Evolutionary conservation across 2,329 filamentous ascomycete species (phyloP), one percentile per base, ranked within the genome.

Genomic region (Neofusicoccum ribis): DNA sequence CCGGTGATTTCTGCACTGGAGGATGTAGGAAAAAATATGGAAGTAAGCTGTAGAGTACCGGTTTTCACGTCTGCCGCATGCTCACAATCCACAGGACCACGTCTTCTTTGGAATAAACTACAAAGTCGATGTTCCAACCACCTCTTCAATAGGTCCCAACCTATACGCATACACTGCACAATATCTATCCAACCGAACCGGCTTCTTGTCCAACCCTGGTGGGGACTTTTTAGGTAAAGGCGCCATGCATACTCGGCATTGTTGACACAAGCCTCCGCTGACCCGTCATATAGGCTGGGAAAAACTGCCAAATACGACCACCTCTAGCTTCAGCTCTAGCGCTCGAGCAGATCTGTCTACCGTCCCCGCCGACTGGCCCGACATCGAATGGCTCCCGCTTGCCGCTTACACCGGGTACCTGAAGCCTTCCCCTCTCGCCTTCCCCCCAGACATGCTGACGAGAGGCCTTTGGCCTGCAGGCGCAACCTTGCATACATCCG

Each of bases 351-450:
- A 46, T 15, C n/a, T n/a, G 15, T 46, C 43, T 15, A 4, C 39
- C 15, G 36, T 62, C 39, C 67, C 65, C 3, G 44, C 67, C 20
- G 69, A 70, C 62, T 70, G 67, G 66, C 70, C 71, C 6, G 67
- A 70, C 20, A 64, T 72, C 49, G 70, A 75, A 59, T 74, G 70
- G 31, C 60, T 76, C 3, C 68, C 69, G 39, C 66, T 37, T 3
- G 61, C 66, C 2, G 66, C 65, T 39, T 68, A 71, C 62, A 68
- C 69, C 34, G 67, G 71, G 1, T 44, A 68, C 51, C 66, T 68
- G 60, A 49, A 62, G 9, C 27, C 5, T 31, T 31, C 6, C 27
- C 27, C 27, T 31, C 27, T 1, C 27, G 23, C 23, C 3, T 31
- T 31, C 27, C 27, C 27, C 5, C 27, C 27, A 31, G 69, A 68